Conservation (phyloP, 495 filamentous ascomycete species). For the Pyrenula aspistea region DNA sequence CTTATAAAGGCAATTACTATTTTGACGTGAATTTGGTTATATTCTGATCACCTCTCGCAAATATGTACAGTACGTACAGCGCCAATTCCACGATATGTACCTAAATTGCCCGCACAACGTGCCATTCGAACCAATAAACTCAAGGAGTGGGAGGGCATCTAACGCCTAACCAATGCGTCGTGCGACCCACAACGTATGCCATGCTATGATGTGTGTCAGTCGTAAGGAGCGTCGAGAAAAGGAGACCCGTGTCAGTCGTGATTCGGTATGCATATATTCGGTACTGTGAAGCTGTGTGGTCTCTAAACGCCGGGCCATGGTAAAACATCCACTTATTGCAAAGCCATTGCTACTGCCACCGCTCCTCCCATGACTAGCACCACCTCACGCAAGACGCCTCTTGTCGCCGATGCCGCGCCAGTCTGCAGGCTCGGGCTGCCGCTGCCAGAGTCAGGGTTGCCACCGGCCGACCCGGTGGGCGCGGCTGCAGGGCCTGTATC, state of each 20-base stretch:
- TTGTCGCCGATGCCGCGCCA: slow-evolving; percentile 16
- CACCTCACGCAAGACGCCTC: slow-evolving; percentile 24
- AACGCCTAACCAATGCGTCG: too few relatives aligned
- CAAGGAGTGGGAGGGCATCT: too few relatives aligned
- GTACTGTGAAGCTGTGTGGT: background rate
- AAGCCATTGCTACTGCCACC: slow-evolving; percentile 24
- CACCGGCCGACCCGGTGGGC: background rate
- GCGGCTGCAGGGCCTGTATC: slow-evolving; percentile 7
- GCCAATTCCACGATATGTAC: too few relatives aligned
- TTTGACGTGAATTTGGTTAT: too few relatives aligned
- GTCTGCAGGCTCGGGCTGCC: slow-evolving; percentile 31
- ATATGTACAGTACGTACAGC: too few relatives aligned
- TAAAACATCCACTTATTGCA: slow-evolving; percentile 15
- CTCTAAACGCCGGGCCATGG: background rate
- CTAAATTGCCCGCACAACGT: too few relatives aligned
- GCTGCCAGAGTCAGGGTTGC: background rate
- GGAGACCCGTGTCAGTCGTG: background rate
- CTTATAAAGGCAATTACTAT: too few relatives aligned
- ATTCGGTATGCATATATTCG: background rate
- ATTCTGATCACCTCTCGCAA: too few relatives aligned
- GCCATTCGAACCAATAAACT: too few relatives aligned
- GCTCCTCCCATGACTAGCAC: slow-evolving; percentile 32
- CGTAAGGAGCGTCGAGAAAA: too few relatives aligned
- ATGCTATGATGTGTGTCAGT: too few relatives aligned
- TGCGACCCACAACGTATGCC: too few relatives aligned